Base-by-base conservation (phyloP, 176 grass and related monocot genomes). In the Carex myosuroides region DNA sequence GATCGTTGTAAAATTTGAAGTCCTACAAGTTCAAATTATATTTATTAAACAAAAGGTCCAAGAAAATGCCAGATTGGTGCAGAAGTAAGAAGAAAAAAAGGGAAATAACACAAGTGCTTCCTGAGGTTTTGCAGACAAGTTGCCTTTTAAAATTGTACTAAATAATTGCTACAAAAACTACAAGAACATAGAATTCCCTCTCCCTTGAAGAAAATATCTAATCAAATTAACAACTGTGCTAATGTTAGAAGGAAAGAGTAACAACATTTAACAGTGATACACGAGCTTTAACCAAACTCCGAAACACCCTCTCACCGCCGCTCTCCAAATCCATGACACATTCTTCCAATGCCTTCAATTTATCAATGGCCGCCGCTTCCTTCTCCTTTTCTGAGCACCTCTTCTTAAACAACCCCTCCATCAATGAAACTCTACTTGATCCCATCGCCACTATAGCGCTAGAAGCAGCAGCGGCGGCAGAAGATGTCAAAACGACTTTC, bases 181-280 rank as follows among this genome's bases (percentile, higher is more conserved):
- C 2, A 26, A 17, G 13, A 52, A 13, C 12, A 24, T 33, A 37
- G 7, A 42, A 48, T 64, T 41, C 5, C 13, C 32, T 46, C 35
- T 82, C 26, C 35, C 37, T 71, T 48, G 17, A 39, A 46, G 17
- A 44, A 71, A 71, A 70, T 62, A 13, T 48, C 5, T 26, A 81
- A 26, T 42, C 5, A 63, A 39, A 39, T 4, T 35, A 39, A 44
- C 42, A 44, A 41, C 54, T 64, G 41, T 41, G 42, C 53, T 81
- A 64, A 61, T 39, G 4, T 20, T 21, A 82, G 79, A 82, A 82
- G 13, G 59, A 48, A 7, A 72, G 86, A 1, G 94, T 92, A 86
- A 90, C 90, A 35, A 94, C 87, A 84, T 97, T 97, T 79, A 97
- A 90, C 42, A 97, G 60, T 1, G 90, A 85, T 0, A 97, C 94